Conservation (phyloP, 1,284 basidiomycete species). For the Cronartium ribicola region DNA sequence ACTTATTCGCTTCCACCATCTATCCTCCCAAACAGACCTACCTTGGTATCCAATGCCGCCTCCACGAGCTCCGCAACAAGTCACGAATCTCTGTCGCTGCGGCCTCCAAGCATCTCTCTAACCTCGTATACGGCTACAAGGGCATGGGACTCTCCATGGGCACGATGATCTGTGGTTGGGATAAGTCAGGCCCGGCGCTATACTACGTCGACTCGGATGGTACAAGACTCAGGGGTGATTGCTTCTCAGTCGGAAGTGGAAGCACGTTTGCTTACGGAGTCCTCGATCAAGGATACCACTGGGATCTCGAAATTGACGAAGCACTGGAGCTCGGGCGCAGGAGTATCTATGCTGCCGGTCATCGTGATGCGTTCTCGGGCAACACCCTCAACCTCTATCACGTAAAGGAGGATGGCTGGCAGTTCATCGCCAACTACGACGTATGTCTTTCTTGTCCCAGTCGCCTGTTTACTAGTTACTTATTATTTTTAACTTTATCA, state of each 20-base stretch:
- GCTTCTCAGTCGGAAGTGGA: conserved; percentile 97
- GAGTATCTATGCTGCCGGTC: conserved; percentile 94
- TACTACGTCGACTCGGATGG: conserved; percentile 99
- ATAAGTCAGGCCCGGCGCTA: conserved; percentile 97
- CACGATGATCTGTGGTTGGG: conserved; percentile 99
- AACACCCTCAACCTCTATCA: conserved; percentile 95
- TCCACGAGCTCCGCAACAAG: conserved; percentile 94
- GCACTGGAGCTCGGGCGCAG: conserved; percentile 90
- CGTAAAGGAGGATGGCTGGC: conserved; percentile 80
- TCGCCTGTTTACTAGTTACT: background rate
- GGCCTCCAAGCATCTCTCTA: conserved; percentile 93
- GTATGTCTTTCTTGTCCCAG: conserved; percentile 11
- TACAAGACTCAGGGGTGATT: conserved; percentile 85
- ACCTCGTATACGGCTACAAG: conserved; percentile 97
- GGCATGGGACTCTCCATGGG: conserved; percentile 99
- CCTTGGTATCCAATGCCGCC: conserved; percentile 91
- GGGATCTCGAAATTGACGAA: conserved; percentile 89
- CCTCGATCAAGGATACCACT: conserved; percentile 73
- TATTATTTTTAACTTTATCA: conserved; percentile 6
- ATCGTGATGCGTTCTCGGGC: conserved; percentile 96
- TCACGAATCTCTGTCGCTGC: conserved; percentile 98
- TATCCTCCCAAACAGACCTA: conserved; percentile 62
- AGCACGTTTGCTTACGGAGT: conserved; percentile 99
- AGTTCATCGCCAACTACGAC: conserved; percentile 41
- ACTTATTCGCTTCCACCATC: background rate